phyloP scores from a whole-genome alignment of 495 filamentous ascomycete genomes.

The Paragyromitra xinjiangensis region DNA sequence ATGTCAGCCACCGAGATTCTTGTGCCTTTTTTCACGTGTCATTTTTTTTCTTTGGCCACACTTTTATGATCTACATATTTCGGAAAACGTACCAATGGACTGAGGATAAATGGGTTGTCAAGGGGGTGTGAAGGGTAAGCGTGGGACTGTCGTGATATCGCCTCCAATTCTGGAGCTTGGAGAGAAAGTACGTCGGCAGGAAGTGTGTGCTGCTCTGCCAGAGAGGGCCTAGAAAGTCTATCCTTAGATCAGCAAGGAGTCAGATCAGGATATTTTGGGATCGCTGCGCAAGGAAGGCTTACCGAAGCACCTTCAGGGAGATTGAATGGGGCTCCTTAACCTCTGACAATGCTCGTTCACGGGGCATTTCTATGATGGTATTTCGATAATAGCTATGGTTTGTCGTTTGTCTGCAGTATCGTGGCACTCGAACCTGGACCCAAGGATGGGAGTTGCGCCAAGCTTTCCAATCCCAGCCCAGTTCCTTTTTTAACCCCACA shows the following conservation, averaged over 20 bases:
- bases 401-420: conserved; percentile 22
- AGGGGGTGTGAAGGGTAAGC: conserved; percentile 61
- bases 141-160: conserved; percentile 49
- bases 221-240: conserved; percentile 67
- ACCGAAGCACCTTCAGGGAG: conserved; percentile 64
- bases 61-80: background rate
- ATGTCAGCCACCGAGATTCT: conserved; percentile 29
- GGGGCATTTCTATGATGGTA: conserved; percentile 49
- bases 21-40: background rate
- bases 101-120: conserved; percentile 67
- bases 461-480: conserved; percentile 17
- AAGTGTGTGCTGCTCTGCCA: conserved; percentile 62
- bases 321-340: conserved; percentile 57
- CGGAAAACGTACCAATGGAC: conserved; percentile 64
- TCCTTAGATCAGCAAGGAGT: conserved; percentile 31
- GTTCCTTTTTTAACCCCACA: conserved; percentile 28
- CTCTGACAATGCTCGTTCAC: conserved; percentile 56
- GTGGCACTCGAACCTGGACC: background rate
- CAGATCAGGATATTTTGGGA: conserved; percentile 7
- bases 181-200: conserved; percentile 39
- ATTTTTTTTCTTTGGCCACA: background rate
- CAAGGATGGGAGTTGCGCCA: conserved; percentile 16
- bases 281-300: conserved; percentile 43
- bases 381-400: conserved; percentile 7
- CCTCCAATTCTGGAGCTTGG: conserved; percentile 39